Evolutionary conservation across 768 basidiomycete species (phyloP).

Genomic region (Tephrocybe sp.): DNA sequence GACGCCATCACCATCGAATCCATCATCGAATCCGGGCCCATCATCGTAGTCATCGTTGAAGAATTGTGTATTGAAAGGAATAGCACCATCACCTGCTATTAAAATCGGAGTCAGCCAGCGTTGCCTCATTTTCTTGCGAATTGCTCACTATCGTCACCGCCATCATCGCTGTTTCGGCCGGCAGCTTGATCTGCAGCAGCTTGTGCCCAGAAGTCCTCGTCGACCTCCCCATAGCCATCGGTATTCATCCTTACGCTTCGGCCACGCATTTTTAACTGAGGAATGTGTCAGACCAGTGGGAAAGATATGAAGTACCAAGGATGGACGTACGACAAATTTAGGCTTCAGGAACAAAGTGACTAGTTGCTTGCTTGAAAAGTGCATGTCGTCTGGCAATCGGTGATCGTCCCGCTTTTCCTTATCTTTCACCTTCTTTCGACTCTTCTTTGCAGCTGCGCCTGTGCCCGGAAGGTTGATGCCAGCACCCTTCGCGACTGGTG

Average conservation of each 20-base stretch:
- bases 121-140: background rate
- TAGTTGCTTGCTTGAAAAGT: slow-evolving; percentile 89
- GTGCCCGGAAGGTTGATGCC: slow-evolving; percentile 69
- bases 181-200: slow-evolving; percentile 85
- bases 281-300: slow-evolving; percentile 14
- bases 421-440: slow-evolving; percentile 48
- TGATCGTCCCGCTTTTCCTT: slow-evolving; percentile 75
- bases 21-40: slow-evolving; percentile 69
- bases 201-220: slow-evolving; percentile 97
- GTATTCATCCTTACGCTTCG: slow-evolving; percentile 57
- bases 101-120: slow-evolving; percentile 5
- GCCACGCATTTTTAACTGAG: slow-evolving; percentile 94
- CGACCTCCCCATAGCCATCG: slow-evolving; percentile 82
- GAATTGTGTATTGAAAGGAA: slow-evolving; percentile 94
- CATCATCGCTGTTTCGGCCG: slow-evolving; percentile 46
- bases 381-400: slow-evolving; percentile 94
- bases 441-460: slow-evolving; percentile 39
- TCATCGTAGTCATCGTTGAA: slow-evolving; percentile 93
- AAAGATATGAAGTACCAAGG: background rate
- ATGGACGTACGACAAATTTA: slow-evolving; percentile 78
- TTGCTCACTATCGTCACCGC: slow-evolving; percentile 61
- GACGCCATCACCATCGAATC: slow-evolving; percentile 45
- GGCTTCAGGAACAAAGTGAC: slow-evolving; percentile 95
- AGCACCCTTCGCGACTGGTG: slow-evolving; percentile 67
- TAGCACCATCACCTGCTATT: slow-evolving; percentile 43